A percentile compares a stretch with the other conserved stretches of the same genome.
phyloP scores from a whole-genome alignment of 2,329 filamentous ascomycete genomes.

The Aspergillus sp. region DNA sequence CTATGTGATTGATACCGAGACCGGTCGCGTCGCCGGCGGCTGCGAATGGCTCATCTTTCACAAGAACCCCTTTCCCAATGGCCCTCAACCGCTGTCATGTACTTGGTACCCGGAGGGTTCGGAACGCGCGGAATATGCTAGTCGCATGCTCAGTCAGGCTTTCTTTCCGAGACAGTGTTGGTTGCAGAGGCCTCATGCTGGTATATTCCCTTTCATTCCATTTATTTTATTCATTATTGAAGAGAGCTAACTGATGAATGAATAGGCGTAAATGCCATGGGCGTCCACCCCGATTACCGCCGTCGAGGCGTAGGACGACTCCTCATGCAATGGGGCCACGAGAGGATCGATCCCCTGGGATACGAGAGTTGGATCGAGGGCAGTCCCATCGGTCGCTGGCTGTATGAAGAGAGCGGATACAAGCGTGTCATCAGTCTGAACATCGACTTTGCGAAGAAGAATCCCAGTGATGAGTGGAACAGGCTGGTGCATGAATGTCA shows the following conservation, averaged over 20 bases:
- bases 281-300: constrained; percentile 20
- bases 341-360: constrained; percentile 17
- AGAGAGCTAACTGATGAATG: not conserved
- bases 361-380: constrained; percentile 23
- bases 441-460: constrained; percentile 17
- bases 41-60: constrained; percentile 23
- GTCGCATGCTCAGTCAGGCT: constrained; percentile 13
- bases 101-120: constrained; percentile 23
- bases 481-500: constrained; percentile 19
- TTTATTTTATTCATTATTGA: not conserved
- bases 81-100: constrained; percentile 19
- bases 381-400: constrained; percentile 17
- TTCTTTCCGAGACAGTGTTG: constrained; percentile 19
- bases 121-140: constrained; percentile 19
- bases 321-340: constrained; percentile 22
- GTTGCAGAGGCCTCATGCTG: constrained; percentile 19
- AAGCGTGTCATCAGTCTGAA: constrained; percentile 16
- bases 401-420: constrained; percentile 22
- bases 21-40: constrained; percentile 16
- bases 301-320: constrained; percentile 19
- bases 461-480: constrained; percentile 23
- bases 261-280: constrained; percentile 19
- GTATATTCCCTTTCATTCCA: not conserved
- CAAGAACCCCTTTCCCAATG: constrained; percentile 20
- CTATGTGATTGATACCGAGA: constrained; percentile 19